phyloP scores from a whole-genome alignment of 2,329 filamentous ascomycete genomes.

The Botrytis tulipae region DNA sequence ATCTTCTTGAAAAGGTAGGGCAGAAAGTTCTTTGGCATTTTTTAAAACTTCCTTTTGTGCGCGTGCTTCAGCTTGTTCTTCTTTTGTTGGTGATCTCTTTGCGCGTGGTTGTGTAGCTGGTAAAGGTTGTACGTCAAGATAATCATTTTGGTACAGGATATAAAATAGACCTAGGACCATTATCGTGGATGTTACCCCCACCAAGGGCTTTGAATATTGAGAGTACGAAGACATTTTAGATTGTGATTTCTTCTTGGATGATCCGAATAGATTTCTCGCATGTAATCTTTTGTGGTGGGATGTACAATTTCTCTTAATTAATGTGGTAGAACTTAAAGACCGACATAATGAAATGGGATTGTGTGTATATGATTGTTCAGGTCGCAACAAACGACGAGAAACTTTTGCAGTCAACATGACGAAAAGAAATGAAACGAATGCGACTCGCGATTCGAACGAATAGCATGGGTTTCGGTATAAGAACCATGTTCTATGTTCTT shows the following conservation, averaged over 20 bases:
- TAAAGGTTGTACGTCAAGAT: constrained; percentile 34
- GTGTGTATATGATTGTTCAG: constrained; percentile 3
- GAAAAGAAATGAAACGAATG: constrained; percentile 22
- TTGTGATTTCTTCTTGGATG: constrained; percentile 23
- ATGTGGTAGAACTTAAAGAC: background rate
- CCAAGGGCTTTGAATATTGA: constrained; percentile 22
- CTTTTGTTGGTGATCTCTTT: constrained; percentile 28
- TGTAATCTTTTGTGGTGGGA: background rate
- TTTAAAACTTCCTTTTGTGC: constrained; percentile 29
- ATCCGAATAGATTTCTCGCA: constrained; percentile 24
- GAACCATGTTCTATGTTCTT: constrained; percentile 23
- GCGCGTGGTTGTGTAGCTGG: constrained; percentile 35
- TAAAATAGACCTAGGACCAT: constrained; percentile 33
- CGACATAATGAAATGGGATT: background rate
- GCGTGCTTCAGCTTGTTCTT: constrained; percentile 24
- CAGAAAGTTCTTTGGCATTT: constrained; percentile 32
- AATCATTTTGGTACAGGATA: constrained; percentile 36
- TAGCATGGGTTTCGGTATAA: constrained; percentile 13
- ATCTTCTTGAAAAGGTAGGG: constrained; percentile 32
- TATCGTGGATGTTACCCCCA: constrained; percentile 33
- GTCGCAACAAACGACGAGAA: constrained; percentile 26
- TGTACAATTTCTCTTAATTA: background rate
- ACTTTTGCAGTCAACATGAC: constrained; percentile 30
- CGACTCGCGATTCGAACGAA: constrained; percentile 9
- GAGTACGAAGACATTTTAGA: constrained; percentile 28